Base-by-base conservation (phyloP, 768 basidiomycete species). In the Boletus sp. region DNA sequence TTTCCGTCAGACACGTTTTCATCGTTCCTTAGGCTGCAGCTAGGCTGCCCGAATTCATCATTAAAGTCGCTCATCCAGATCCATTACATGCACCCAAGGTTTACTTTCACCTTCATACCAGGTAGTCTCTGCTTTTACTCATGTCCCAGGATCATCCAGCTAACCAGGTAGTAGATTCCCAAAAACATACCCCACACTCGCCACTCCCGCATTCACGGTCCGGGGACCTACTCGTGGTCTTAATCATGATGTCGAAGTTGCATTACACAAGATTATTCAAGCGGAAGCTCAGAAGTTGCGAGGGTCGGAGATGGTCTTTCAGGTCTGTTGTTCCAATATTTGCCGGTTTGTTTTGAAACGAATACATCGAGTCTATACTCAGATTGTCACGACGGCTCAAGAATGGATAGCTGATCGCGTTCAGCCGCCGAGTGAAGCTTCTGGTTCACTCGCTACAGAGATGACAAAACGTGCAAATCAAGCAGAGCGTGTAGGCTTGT, bases 241-340 rank as follows among this genome's bases (percentile, higher is more conserved):
- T 32, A 74, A 67, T 37, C 74, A 78, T 30, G 79, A 81, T n/a
- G 76, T 88, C 56, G 72, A 85, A 43, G 70, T 74, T 41, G 81
- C 75, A 38, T 70, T 93, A 19, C 73, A 80, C 5, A 82, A 82
- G 43, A 75, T 75, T 19, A 80, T 93, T 49, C 83, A 84, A 50
- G 70, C 73, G 0, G 86, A 92, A 63, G 86, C 83, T 1, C 84
- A 85, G 71, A 81, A 77, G 59, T 68, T 77, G 57, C 75, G 80
- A 49, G 90, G 90, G 5, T 78, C 79, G 21, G 88, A 89, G 68
- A 86, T 89, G 81, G 86, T 90, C 33, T 89, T 91, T 67, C 81
- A 88, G 74, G 88, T 88, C 30, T 21, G 79, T 68, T 9, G 15
- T 25, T 45, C 29, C 19, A 14, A 15, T 6, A 40, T 41, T 5